A percentile compares a stretch with the other conserved stretches of the same genome.
Evolutionary conservation across 2,329 filamentous ascomycete genomes (phyloP).

Genomic region (Tolypocladium amazonense): DNA sequence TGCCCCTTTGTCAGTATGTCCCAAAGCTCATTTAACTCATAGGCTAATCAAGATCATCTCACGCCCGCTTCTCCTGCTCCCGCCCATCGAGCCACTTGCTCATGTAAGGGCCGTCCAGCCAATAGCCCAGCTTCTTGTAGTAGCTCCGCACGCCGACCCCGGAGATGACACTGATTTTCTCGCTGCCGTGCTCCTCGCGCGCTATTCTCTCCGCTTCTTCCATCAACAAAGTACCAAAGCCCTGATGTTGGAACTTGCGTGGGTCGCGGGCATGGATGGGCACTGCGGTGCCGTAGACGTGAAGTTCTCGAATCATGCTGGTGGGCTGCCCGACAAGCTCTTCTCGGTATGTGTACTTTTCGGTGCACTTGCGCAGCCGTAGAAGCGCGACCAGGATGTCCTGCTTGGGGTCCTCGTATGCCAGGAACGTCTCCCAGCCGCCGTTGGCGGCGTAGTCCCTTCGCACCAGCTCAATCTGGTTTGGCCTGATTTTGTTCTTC

Average conservation of each 20-base stretch:
- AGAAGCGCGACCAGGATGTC: slow-evolving; percentile 92
- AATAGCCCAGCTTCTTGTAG: slow-evolving; percentile 87
- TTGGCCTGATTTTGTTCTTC: slow-evolving; percentile 95
- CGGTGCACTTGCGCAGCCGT: slow-evolving; percentile 79
- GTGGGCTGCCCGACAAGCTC: slow-evolving; percentile 81
- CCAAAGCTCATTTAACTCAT: neutral
- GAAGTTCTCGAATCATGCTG: slow-evolving; percentile 84
- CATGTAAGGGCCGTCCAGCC: slow-evolving; percentile 83
- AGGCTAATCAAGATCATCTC: neutral
- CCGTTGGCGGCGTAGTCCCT: slow-evolving; percentile 92
- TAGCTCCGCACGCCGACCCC: slow-evolving; percentile 94
- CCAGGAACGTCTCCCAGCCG: slow-evolving; percentile 96
- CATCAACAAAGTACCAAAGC: slow-evolving; percentile 93
- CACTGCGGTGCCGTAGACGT: slow-evolving; percentile 96
- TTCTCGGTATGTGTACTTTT: slow-evolving; percentile 82
- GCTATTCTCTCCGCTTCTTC: slow-evolving; percentile 96
- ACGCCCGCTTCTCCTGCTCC: slow-evolving; percentile 8
- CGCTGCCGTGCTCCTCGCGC: slow-evolving; percentile 83
- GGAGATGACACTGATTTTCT: slow-evolving; percentile 95
- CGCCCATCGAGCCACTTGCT: slow-evolving; percentile 51
- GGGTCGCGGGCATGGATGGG: slow-evolving; percentile 92
- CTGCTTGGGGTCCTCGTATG: slow-evolving; percentile 97
- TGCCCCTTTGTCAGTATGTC: neutral
- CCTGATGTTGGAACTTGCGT: slow-evolving; percentile 96
- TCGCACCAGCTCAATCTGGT: slow-evolving; percentile 89